Evolutionary conservation across 805 yeast genomes (phyloP), one percentile per base, ranked within the genome.

Genomic region (Myxozyma neglecta): DNA sequence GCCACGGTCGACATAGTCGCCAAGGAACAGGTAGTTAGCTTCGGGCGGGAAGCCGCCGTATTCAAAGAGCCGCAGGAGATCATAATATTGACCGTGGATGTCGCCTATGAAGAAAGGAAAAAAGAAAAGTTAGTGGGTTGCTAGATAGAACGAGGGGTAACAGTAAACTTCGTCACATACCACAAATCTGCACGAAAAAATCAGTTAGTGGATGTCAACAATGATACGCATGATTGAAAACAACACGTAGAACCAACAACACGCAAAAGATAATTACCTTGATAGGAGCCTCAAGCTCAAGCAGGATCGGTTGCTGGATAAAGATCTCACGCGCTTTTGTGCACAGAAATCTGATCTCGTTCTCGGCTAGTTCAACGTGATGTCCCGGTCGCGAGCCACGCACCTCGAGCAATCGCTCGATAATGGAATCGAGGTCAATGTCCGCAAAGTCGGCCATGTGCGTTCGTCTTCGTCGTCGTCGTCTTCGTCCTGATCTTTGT

Each of bases 41-140:
- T 94, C 98, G 11, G 99, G 99, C 1, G 99, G 99, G 82, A 94
- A 93, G 1, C 98, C 99, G 71, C 99, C 98, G 74, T 93, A 93
- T 80, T 94, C 98, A 72, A 93, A 93, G 71, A 93, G 83, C 77
- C 99, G 88, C 75, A 93, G 83, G 71, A 93, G 84, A 77, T 93
- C 99, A 74, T 93, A 93, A 78, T 94, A 93, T 79, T 93, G 99
- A 60, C 99, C 99, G 76, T 93, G 99, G 72, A 93, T 94, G 76
- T 93, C 99, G 77, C 99, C 99, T 64, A 49, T n/a, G 47, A 13
- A 6, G 24, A 9, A 29, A n/a, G 51, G 29, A 29, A 32, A 3
- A 37, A n/a, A 36, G 37, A 48, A n/a, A 16, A 18, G 51, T 9
- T 20, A 24, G 52, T 11, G 8, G 39, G 53, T 4, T 9, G 56